Evolutionary conservation across 2,329 filamentous ascomycete species (phyloP).

Genomic region (Fonsecaea pugnacius): DNA sequence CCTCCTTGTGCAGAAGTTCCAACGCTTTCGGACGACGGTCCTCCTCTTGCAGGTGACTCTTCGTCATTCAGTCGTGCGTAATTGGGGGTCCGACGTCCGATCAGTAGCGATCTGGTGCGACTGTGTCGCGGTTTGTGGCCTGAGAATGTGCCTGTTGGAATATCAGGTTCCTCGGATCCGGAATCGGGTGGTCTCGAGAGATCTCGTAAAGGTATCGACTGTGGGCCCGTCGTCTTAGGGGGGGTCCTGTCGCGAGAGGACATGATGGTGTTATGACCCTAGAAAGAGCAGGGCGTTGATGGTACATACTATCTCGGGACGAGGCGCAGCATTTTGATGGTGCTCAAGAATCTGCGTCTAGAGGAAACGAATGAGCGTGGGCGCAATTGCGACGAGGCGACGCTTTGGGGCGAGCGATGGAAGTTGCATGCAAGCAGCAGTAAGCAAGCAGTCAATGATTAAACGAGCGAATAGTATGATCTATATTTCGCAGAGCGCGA

Average conservation of each 20-base stretch:
- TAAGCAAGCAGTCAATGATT: not conserved
- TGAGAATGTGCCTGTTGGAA: slow-evolving; percentile 39
- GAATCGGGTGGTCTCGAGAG: slow-evolving; percentile 52
- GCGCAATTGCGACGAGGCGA: slow-evolving; percentile 12
- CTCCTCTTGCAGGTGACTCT: slow-evolving; percentile 34
- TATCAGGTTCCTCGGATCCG: slow-evolving; percentile 38
- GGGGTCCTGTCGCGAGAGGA: slow-evolving; percentile 36
- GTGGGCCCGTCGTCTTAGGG: slow-evolving; percentile 35
- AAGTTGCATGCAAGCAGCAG: not conserved
- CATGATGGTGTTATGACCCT: slow-evolving; percentile 25
- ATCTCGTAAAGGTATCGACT: slow-evolving; percentile 73
- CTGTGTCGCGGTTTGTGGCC: slow-evolving; percentile 38
- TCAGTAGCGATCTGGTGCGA: slow-evolving; percentile 53
- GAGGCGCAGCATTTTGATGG: slow-evolving; percentile 9
- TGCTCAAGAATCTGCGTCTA: not conserved
- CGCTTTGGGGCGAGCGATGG: not conserved
- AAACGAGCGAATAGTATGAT: slow-evolving; percentile 14
- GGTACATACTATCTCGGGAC: slow-evolving; percentile 5
- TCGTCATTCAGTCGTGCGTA: slow-evolving; percentile 35
- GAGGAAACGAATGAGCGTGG: not conserved
- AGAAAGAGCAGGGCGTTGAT: not conserved
- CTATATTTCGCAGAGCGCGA: not conserved
- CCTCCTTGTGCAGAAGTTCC: slow-evolving; percentile 20
- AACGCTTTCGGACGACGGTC: slow-evolving; percentile 10
- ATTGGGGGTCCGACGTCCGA: slow-evolving; percentile 46